Percentiles rank a stretch among this genome's conserved stretches.
Evolutionary conservation across 116 monocot genomes (phyloP).

Genomic region (Iris pallida): DNA sequence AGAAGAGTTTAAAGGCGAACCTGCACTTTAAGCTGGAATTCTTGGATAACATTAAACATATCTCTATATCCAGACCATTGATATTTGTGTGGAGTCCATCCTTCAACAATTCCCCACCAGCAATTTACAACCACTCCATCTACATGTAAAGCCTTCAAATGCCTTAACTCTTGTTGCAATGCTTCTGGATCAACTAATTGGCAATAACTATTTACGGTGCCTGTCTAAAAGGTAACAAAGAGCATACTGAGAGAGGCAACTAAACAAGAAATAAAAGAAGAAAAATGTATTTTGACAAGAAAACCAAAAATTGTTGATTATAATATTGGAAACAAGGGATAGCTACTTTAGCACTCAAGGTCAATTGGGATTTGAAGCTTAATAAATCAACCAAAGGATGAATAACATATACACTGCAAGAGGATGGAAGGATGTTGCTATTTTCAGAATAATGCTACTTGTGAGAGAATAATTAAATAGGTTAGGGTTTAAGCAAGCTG

Average conservation of each 20-base stretch:
- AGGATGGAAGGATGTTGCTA: too few species aligned
- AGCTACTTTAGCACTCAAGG: too few species aligned
- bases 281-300: background rate
- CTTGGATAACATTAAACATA: slow-evolving; percentile 70
- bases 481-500: too few species aligned
- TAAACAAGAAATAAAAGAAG: too few species aligned
- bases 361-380: too few species aligned
- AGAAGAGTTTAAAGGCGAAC: slow-evolving; percentile 21
- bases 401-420: too few species aligned
- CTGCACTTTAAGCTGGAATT: slow-evolving; percentile 86
- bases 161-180: slow-evolving; percentile 58
- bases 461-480: too few species aligned
- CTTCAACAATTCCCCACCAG: slow-evolving; percentile 99
- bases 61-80: slow-evolving; percentile 92
- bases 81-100: slow-evolving; percentile 85
- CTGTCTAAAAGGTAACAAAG: slow-evolving; percentile 36
- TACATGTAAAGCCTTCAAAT: slow-evolving; percentile 67
- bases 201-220: slow-evolving; percentile 76
- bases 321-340: background rate
- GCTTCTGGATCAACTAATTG: slow-evolving; percentile 79
- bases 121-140: slow-evolving; percentile 91
- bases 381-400: too few species aligned
- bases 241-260: background rate
- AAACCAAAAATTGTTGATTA: background rate
- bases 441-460: too few species aligned